Evolutionary conservation across 106 monocot genomes (phyloP).

Genomic region (Posidonia australis): DNA sequence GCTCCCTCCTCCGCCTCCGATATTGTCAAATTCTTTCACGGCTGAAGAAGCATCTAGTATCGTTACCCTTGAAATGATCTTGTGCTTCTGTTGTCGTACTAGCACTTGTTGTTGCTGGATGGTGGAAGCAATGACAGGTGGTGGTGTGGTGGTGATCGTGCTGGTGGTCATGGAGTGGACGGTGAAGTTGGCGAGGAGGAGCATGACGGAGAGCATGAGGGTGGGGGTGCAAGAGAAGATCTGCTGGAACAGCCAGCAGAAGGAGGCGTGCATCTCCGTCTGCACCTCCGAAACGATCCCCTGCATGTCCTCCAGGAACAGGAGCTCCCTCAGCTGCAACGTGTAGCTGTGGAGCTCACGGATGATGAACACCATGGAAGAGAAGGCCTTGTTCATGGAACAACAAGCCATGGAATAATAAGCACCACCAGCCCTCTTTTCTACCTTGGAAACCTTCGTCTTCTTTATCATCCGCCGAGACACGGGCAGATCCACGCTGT

Average conservation of each 20-base stretch:
- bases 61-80: too few species aligned
- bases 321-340: conserved; percentile 10
- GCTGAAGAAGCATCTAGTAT: too few species aligned
- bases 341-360: conserved; percentile 24
- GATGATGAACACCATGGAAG: conserved; percentile 30
- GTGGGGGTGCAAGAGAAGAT: conserved; percentile 21
- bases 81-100: too few species aligned
- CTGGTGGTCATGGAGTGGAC: conserved; percentile 20
- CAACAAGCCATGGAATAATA: too few species aligned
- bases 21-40: too few species aligned
- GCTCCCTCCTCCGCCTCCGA: neutral
- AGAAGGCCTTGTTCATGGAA: too few species aligned
- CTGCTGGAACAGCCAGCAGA: conserved; percentile 17
- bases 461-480: too few species aligned
- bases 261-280: conserved; percentile 21
- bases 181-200: conserved; percentile 28
- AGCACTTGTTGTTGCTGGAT: too few species aligned
- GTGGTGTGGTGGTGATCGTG: neutral
- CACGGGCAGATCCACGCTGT: too few species aligned
- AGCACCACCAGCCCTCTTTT: too few species aligned
- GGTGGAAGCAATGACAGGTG: neutral
- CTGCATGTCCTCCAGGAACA: conserved; percentile 13
- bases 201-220: conserved; percentile 25
- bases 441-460: too few species aligned
- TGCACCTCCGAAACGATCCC: too few species aligned